Conservation (phyloP, 352 stramenopile genomes). For the Thalassiosira mediterranea region DNA sequence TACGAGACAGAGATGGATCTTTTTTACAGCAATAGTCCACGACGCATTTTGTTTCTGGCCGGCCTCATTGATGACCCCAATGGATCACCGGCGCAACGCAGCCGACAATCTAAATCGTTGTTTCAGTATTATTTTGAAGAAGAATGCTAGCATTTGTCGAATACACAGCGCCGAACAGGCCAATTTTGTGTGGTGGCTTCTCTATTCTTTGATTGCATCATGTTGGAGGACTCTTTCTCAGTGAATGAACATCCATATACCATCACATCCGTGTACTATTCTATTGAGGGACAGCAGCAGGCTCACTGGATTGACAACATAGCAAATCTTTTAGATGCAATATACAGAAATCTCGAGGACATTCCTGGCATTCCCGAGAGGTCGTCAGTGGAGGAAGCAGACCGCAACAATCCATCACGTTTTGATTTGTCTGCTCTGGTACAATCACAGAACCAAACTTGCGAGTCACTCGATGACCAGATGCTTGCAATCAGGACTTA, state of each 20-base stretch:
- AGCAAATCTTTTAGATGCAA: no score
- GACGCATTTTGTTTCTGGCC: background rate
- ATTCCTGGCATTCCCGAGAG: background rate
- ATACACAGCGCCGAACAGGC: no score
- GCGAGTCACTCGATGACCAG: slow-evolving; percentile 1
- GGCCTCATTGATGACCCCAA: slow-evolving; percentile 6
- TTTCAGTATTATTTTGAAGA: slow-evolving; percentile 10
- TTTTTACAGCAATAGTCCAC: background rate
- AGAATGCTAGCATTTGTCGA: no score
- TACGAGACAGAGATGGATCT: slow-evolving; percentile 35
- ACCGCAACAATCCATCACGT: background rate
- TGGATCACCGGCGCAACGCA: background rate
- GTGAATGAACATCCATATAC: no score
- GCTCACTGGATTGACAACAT: no score
- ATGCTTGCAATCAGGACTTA: background rate
- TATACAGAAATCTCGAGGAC: no score
- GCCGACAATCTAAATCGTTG: background rate
- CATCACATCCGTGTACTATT: no score
- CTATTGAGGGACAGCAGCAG: no score
- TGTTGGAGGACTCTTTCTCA: no score
- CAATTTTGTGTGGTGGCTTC: no score
- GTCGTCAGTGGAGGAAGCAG: background rate
- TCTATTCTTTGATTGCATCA: no score
- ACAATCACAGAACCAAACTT: background rate
- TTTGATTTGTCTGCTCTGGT: background rate